phyloP scores from a whole-genome alignment of 108 stramenopile genomes.

The Pseudonitzschia pungens region DNA sequence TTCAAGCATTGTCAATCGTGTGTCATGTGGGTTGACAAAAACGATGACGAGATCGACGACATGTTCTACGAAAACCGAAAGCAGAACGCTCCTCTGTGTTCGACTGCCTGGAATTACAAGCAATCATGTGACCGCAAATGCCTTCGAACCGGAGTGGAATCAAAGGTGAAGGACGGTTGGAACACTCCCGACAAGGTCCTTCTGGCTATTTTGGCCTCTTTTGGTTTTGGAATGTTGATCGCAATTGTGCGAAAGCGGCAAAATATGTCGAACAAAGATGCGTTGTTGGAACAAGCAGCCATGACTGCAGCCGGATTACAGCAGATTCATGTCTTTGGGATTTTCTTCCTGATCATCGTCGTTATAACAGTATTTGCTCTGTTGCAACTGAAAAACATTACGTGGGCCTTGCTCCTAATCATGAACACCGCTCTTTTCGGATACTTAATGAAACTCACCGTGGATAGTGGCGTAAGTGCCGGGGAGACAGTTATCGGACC shows the following conservation, averaged over 20 bases:
- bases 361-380: constrained; percentile 76
- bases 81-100: constrained; percentile 75
- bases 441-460: constrained; percentile 84
- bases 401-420: constrained; percentile 71
- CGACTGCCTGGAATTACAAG: constrained; percentile 73
- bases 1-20: constrained; percentile 78
- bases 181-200: constrained; percentile 78
- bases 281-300: constrained; percentile 84
- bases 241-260: constrained; percentile 67
- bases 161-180: constrained; percentile 56
- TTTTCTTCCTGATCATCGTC: constrained; percentile 63
- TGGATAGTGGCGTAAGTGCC: constrained; percentile 62
- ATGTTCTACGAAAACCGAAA: constrained; percentile 74
- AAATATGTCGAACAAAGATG: constrained; percentile 85
- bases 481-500: constrained; percentile 81
- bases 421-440: constrained; percentile 78
- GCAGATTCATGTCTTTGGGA: constrained; percentile 74
- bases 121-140: constrained; percentile 55
- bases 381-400: constrained; percentile 74
- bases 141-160: constrained; percentile 47
- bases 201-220: constrained; percentile 61
- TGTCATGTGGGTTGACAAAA: constrained; percentile 80
- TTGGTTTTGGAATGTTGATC: constrained; percentile 73
- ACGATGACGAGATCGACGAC: constrained; percentile 81
- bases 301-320: constrained; percentile 81